Base-by-base conservation (phyloP, 225 moss, liverwort and hornwort genomes). In the Straminergon stramineum region DNA sequence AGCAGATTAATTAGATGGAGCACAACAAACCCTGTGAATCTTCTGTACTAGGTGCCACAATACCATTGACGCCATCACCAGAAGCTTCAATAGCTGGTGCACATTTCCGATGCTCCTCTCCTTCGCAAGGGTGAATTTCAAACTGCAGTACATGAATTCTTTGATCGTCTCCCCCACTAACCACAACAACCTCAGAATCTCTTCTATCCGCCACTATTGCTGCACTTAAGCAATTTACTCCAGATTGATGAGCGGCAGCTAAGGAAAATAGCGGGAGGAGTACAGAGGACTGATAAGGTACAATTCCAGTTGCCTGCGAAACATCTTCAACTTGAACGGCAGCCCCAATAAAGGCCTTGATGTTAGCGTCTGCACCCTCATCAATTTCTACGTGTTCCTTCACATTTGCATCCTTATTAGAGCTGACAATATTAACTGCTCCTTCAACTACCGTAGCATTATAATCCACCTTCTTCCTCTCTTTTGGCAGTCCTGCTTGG, bases 161-260 rank as follows among this genome's bases (percentile, higher is more conserved):
- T 84, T 99, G 96, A 90, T 99, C 97, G 86, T 99, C 99, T 90
- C 97, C 99, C 37, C 99, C 99, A 90, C 95, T 99, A 26, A 97
- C 88, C 53, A 99, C 91, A 69, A 95, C 85, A 84, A 95, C 93
- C 55, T 91, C 90, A 79, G 89, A 86, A 85, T 64, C 32, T 87
- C 69, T 66, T 83, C 74, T 52, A 24, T 81, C 85, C 65, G 78
- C 69, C 91, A 95, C 82, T 89, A 77, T 92, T 92, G 93, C 94
- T 61, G 94, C 95, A 67, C 96, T 95, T 79, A 99, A 88, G 87
- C 99, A 97, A 86, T 99, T 99, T 67, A 99, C 94, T 79, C 99
- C 99, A 79, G 99, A 99, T 90, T 96, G 96, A 95, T 99, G 99
- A 68, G 95, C 97, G 48, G 87, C 90, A 67, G 89, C 87, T 55